Conservation (phyloP, 345 rosid genomes). For the Moricandia moricandioides region DNA sequence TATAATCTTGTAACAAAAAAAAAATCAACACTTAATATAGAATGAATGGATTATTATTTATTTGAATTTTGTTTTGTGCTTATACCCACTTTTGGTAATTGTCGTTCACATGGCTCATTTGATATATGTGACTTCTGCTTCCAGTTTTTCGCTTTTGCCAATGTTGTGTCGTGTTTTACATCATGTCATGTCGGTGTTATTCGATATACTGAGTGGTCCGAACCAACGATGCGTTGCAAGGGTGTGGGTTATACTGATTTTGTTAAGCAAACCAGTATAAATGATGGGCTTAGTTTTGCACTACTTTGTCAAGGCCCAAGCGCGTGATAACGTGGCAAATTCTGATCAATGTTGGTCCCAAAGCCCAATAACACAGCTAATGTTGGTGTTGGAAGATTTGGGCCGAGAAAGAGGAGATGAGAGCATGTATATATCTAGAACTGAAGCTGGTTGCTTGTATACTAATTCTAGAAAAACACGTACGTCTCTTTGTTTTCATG, state of each 20-base stretch:
- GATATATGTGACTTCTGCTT: not conserved
- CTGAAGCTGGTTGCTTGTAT: not conserved
- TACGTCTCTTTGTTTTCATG: not conserved
- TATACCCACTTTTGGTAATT: not conserved
- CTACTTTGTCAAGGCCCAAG: not conserved
- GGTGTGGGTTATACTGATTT: not conserved
- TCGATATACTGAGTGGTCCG: not conserved
- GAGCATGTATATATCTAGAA: not conserved
- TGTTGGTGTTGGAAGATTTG: not conserved
- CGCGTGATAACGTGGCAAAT: not conserved
- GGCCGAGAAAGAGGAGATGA: not conserved
- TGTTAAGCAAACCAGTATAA: not conserved
- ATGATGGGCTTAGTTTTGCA: not conserved
- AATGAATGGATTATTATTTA: no score
- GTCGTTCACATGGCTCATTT: constrained; percentile 20
- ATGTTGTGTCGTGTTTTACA: constrained; percentile 18
- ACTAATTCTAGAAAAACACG: not conserved
- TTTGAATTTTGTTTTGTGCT: not conserved
- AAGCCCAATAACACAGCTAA: not conserved
- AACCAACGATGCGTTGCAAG: not conserved
- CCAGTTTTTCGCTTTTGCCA: not conserved
- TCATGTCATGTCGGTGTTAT: not conserved
- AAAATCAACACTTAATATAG: no score
- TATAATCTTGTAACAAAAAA: no score
- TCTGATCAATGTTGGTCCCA: not conserved